Conservation (phyloP, 768 basidiomycete genomes). For the Lactifluus volemus region DNA sequence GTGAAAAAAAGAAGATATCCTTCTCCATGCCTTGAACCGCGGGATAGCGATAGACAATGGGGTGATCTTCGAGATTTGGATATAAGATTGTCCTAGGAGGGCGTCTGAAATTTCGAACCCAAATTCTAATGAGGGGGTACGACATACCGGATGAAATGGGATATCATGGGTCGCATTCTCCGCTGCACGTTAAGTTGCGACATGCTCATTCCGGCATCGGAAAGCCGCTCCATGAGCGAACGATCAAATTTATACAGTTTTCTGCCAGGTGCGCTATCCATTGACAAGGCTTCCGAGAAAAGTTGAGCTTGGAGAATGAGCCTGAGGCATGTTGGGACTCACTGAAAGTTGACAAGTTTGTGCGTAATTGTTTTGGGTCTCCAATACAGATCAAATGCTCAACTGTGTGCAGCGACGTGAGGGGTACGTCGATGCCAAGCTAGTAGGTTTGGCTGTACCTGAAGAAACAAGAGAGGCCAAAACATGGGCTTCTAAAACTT, state of each 20-base stretch:
- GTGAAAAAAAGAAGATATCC: slow-evolving; percentile 61
- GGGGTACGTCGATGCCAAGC: background rate
- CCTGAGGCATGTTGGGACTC: slow-evolving; percentile 15
- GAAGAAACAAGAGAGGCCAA: slow-evolving; percentile 49
- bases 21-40: slow-evolving; percentile 53
- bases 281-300: slow-evolving; percentile 43
- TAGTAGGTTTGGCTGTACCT: background rate
- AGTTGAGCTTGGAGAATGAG: background rate
- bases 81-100: slow-evolving; percentile 46
- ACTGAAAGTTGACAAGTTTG: slow-evolving; percentile 56
- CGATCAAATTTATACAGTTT: slow-evolving; percentile 51
- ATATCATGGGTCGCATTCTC: slow-evolving; percentile 65
- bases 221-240: slow-evolving; percentile 67
- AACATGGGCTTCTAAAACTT: slow-evolving; percentile 71
- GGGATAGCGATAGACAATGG: slow-evolving; percentile 40
- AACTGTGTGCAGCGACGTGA: slow-evolving; percentile 23
- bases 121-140: background rate
- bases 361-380: slow-evolving; percentile 67
- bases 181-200: slow-evolving; percentile 62
- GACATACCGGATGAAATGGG: slow-evolving; percentile 44
- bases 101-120: background rate
- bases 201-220: slow-evolving; percentile 49
- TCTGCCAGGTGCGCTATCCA: slow-evolving; percentile 49
- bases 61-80: slow-evolving; percentile 48
- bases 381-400: slow-evolving; percentile 75